Percentiles rank a stretch among this genome's conserved stretches.
phyloP scores from a whole-genome alignment of 257 asterid species.

The Solanum neorickii region DNA sequence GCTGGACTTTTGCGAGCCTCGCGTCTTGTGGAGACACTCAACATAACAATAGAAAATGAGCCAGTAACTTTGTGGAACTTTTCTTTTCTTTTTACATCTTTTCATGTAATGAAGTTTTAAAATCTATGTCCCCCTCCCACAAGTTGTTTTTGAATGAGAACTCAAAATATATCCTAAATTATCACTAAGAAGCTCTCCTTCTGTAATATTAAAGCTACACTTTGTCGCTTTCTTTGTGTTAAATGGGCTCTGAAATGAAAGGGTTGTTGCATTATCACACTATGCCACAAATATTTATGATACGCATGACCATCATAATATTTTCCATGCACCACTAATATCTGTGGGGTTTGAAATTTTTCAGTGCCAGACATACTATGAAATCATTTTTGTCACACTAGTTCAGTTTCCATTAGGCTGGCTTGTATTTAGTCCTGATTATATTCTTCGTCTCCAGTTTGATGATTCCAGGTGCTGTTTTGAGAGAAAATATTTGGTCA shows the following conservation, averaged over 20 bases:
- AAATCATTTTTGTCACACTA: neutral
- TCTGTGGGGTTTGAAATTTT: neutral
- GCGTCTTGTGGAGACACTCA: neutral
- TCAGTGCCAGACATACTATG: neutral
- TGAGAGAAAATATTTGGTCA: neutral
- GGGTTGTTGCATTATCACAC: neutral
- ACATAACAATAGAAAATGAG: neutral
- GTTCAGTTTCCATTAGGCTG: neutral
- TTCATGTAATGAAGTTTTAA: neutral
- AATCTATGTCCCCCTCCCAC: neutral
- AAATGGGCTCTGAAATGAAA: neutral
- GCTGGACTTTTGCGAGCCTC: neutral
- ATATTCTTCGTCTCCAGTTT: neutral
- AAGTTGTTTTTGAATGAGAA: neutral
- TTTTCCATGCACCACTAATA: neutral
- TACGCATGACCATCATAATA: neutral
- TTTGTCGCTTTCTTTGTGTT: neutral
- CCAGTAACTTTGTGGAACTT: neutral
- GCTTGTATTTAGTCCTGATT: neutral
- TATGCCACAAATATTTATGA: neutral
- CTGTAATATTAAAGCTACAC: neutral
- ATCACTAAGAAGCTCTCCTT: neutral
- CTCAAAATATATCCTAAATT: neutral
- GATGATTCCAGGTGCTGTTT: neutral
- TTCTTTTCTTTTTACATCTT: neutral